Conservation (phyloP, 2,329 filamentous ascomycete genomes). For the Sclerotiophoma versabilis region DNA sequence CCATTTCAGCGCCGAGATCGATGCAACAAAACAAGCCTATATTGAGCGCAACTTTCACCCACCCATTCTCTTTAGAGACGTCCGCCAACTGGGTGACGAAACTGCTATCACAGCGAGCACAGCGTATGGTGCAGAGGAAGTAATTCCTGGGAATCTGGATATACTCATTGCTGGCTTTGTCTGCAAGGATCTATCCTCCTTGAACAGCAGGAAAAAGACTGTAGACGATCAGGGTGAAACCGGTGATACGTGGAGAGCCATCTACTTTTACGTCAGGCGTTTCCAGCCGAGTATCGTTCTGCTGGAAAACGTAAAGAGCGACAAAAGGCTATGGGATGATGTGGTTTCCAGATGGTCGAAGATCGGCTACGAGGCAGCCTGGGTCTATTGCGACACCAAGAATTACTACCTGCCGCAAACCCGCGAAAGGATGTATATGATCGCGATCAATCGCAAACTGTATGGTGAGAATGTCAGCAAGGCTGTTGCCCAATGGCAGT, state of each 20-base stretch:
- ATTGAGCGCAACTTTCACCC: constrained; percentile 57
- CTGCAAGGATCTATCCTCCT: constrained; percentile 75
- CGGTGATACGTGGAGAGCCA: constrained; percentile 67
- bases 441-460: constrained; percentile 49
- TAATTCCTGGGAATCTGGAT: constrained; percentile 66
- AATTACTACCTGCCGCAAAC: constrained; percentile 78
- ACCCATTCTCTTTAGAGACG: constrained; percentile 53
- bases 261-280: constrained; percentile 63
- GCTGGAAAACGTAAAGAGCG: constrained; percentile 70
- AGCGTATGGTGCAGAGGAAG: constrained; percentile 66
- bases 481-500: constrained; percentile 51
- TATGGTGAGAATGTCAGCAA: constrained; percentile 22
- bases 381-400: constrained; percentile 69
- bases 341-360: constrained; percentile 56
- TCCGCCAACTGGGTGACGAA: constrained; percentile 53
- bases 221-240: constrained; percentile 68
- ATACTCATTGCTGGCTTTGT: constrained; percentile 76
- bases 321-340: constrained; percentile 64
- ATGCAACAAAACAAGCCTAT: constrained; percentile 55
- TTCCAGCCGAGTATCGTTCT: constrained; percentile 70
- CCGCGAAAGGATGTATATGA: constrained; percentile 53
- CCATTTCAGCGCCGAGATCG: constrained; percentile 57
- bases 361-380: constrained; percentile 64
- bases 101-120: constrained; percentile 65
- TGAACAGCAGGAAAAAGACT: constrained; percentile 66